Conservation (phyloP, 2,329 filamentous ascomycete genomes). For the Microdochium trichocladiopsis region DNA sequence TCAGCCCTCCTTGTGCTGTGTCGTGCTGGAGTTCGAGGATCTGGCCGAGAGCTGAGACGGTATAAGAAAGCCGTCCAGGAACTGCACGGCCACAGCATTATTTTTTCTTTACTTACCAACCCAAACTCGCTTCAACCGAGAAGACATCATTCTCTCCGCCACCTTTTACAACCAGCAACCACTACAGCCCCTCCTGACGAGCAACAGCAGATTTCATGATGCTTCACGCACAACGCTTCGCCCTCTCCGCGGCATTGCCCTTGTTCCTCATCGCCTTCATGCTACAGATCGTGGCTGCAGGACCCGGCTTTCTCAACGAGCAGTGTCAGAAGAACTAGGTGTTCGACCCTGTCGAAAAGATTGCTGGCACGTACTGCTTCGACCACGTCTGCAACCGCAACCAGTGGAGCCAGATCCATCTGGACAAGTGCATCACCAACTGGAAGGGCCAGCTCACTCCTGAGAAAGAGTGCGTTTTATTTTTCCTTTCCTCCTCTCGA, state of each 20-base stretch:
- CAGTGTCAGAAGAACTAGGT: constrained; percentile 4
- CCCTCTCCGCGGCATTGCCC: background rate
- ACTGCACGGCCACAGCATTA: background rate
- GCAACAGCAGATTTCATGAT: background rate
- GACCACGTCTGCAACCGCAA: constrained; percentile 5
- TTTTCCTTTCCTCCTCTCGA: background rate
- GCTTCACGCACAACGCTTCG: background rate
- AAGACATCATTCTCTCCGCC: no score
- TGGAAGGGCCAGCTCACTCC: constrained; percentile 1
- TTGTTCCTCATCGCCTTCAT: background rate
- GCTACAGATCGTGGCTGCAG: background rate
- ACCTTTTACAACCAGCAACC: background rate
- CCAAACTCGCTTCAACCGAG: background rate
- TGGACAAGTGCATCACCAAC: constrained; percentile 2
- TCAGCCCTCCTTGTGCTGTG: no score
- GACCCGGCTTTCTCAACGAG: constrained; percentile 3
- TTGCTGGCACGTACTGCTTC: constrained; percentile 2
- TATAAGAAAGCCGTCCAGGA: background rate
- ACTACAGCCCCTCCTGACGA: background rate
- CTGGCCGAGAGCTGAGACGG: no score
- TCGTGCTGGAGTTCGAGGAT: no score
- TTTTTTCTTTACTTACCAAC: background rate
- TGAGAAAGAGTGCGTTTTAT: background rate
- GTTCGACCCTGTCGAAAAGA: constrained; percentile 1
- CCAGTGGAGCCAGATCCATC: background rate